Evolutionary conservation across 2,329 filamentous ascomycete genomes (phyloP).

Genomic region (Neoscytalidium dimidiatum): DNA sequence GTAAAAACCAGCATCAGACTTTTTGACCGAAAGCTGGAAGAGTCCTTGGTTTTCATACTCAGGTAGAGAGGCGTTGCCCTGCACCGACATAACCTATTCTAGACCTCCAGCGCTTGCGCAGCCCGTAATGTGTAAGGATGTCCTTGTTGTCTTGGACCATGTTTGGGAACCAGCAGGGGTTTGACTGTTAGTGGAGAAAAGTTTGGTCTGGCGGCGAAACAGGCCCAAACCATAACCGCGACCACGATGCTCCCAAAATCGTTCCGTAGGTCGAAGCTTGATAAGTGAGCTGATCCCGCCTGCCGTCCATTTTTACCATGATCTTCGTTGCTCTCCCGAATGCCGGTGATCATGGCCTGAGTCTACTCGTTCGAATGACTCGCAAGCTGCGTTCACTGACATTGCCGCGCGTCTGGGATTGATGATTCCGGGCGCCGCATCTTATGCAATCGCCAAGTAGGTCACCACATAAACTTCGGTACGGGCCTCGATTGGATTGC

Average conservation of each 20-base stretch:
- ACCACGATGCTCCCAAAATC: background rate
- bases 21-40: background rate
- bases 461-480: background rate
- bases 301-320: background rate
- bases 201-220: background rate
- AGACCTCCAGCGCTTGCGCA: background rate
- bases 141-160: background rate
- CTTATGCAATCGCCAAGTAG: background rate
- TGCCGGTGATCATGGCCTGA: background rate
- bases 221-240: background rate
- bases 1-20: background rate
- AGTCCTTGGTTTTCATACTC: background rate
- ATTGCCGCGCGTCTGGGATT: background rate
- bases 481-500: background rate
- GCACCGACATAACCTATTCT: background rate
- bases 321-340: constrained; percentile 1
- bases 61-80: background rate
- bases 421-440: background rate
- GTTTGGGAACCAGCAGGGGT: background rate
- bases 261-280: background rate
- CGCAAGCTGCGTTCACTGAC: background rate
- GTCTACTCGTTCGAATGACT: background rate
- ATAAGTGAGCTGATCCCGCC: background rate
- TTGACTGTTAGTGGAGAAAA: background rate
- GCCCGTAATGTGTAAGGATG: background rate